phyloP scores from a whole-genome alignment of 371 early-diverging fungal genomes.

The Mortierella sp. region DNA sequence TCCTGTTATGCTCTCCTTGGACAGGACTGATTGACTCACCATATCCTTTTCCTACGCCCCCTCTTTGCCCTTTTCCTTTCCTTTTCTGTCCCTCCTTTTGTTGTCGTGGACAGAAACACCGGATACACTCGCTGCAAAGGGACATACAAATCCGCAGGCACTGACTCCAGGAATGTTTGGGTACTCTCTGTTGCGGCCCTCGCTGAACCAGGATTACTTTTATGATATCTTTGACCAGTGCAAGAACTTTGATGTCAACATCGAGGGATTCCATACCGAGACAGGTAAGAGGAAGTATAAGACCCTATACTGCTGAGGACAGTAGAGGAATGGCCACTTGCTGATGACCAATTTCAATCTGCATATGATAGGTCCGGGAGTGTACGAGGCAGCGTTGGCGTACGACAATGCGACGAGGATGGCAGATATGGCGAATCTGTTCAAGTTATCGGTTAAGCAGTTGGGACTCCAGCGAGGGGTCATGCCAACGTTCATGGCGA shows the following conservation, averaged over 20 bases:
- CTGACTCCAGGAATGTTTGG: conserved; percentile 88
- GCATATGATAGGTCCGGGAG: conserved; percentile 76
- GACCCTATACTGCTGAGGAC: too few species aligned
- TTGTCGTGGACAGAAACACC: conserved; percentile 69
- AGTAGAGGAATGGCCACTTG: background rate
- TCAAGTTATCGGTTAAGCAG: conserved; percentile 85
- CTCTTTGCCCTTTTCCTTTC: background rate
- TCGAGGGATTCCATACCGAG: conserved; percentile 89
- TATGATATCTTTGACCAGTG: conserved; percentile 79
- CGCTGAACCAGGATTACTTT: conserved; percentile 79
- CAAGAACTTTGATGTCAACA: conserved; percentile 69
- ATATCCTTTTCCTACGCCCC: background rate
- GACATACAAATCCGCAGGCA: conserved; percentile 64
- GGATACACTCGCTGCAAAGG: conserved; percentile 71
- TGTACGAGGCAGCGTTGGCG: conserved; percentile 84
- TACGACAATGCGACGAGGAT: conserved; percentile 75
- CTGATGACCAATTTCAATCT: background rate
- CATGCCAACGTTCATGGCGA: conserved; percentile 90
- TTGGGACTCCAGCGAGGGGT: conserved; percentile 78
- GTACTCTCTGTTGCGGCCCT: conserved; percentile 83
- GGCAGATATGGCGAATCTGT: conserved; percentile 84
- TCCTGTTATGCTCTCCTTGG: too few species aligned
- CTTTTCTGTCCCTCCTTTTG: background rate
- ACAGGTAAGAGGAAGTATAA: conserved; percentile 61
- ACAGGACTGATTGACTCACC: background rate